Evolutionary conservation across 345 rosid genomes (phyloP).

Genomic region (Melaleuca quinquenervia): DNA sequence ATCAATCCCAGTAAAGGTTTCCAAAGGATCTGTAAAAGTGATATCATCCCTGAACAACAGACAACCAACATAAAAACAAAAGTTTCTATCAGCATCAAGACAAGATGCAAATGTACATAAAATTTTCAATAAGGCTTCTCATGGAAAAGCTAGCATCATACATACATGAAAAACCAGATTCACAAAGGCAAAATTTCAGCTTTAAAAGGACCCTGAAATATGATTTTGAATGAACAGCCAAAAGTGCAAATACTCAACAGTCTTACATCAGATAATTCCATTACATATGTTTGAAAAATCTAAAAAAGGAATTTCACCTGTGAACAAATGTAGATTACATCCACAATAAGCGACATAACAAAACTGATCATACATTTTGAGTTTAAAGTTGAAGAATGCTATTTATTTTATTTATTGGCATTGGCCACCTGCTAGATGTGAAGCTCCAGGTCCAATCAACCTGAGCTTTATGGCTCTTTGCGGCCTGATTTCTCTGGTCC

Average conservation of each 20-base stretch:
- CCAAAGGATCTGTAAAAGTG: slow-evolving; percentile 66
- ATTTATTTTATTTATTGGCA: background rate
- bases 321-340: background rate
- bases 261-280: background rate
- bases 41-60: slow-evolving; percentile 61
- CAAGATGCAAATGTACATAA: background rate
- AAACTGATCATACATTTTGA: background rate
- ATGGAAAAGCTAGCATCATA: background rate
- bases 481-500: background rate
- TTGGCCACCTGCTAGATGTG: background rate
- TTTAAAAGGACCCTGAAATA: background rate
- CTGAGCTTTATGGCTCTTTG: background rate
- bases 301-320: background rate
- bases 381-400: background rate
- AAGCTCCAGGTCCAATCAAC: background rate
- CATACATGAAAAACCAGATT: background rate
- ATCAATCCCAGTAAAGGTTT: slow-evolving; percentile 72
- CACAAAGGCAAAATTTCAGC: background rate
- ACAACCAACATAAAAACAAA: background rate
- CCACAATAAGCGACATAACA: no score
- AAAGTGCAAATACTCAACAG: background rate
- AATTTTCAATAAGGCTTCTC: background rate
- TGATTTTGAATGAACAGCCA: background rate
- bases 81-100: background rate
- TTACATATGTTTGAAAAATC: background rate